Conservation (phyloP, 768 basidiomycete species). For the Naganishia antarctica region DNA sequence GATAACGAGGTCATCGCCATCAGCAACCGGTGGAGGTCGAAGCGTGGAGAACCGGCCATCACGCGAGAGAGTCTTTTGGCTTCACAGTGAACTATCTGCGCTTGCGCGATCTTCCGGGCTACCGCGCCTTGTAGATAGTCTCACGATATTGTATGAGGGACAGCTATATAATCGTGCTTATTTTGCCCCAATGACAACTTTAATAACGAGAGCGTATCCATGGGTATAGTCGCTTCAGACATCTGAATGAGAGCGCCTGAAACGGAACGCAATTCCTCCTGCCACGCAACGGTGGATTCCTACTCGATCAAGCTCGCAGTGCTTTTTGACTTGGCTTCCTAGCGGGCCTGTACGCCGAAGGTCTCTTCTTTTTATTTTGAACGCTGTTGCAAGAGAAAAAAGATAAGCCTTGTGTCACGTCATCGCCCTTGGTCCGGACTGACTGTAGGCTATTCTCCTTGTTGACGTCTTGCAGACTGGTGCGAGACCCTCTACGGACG, state of each 20-base stretch:
- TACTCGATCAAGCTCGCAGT: background rate
- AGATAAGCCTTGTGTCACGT: background rate
- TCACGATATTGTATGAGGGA: no score
- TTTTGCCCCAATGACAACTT: no score
- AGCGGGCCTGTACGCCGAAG: background rate
- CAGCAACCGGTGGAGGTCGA: slow-evolving; percentile 81
- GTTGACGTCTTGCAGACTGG: background rate
- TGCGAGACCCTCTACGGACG: background rate
- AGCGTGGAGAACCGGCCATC: slow-evolving; percentile 62
- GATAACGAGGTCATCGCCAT: slow-evolving; percentile 66
- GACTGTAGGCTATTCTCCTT: background rate
- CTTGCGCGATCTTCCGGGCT: no score
- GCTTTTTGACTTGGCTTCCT: slow-evolving; percentile 6
- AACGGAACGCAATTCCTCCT: no score
- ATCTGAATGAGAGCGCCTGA: no score
- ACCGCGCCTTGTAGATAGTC: no score
- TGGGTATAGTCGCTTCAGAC: no score
- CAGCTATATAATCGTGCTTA: no score
- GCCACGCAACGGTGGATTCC: background rate
- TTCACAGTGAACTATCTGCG: background rate
- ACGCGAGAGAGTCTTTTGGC: slow-evolving; percentile 16
- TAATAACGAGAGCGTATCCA: no score
- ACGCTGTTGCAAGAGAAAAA: background rate
- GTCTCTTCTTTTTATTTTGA: background rate
- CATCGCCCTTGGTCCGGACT: background rate